These are phyloP conservation scores for Suhomyces prunicola DNA, from an alignment of 805 yeast genomes.

Conservation along the genomic window DNA sequence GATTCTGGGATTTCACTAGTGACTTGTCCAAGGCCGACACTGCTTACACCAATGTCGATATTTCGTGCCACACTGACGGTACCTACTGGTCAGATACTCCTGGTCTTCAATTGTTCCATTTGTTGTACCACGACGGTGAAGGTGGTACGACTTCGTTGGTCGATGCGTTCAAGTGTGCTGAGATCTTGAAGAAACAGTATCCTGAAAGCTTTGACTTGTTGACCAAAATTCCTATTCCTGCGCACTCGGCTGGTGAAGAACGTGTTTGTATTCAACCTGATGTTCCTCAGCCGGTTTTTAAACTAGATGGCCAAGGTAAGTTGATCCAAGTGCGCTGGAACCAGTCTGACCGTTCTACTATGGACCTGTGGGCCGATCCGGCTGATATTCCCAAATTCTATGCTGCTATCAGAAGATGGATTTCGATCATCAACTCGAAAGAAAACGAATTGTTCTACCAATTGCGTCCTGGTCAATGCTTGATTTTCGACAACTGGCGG, in stretches of 20 bases:
- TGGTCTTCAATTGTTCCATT: constrained; percentile 65
- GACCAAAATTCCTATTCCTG: constrained; percentile 52
- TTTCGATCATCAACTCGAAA: constrained; percentile 45
- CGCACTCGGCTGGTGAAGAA: constrained; percentile 74
- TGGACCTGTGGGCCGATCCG: constrained; percentile 48
- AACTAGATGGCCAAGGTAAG: constrained; percentile 48
- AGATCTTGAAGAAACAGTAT: constrained; percentile 39
- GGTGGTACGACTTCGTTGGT: constrained; percentile 70
- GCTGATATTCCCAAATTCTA: constrained; percentile 52
- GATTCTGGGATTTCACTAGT: constrained; percentile 75
- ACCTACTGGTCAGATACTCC: constrained; percentile 75
- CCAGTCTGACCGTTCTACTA: constrained; percentile 63
- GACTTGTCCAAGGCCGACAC: constrained; percentile 66
- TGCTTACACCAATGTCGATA: constrained; percentile 66
- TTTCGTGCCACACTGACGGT: constrained; percentile 68
- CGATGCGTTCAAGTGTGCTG: constrained; percentile 64
- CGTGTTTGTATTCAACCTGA: constrained; percentile 58
- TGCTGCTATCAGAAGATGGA: constrained; percentile 57
- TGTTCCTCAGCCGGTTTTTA: constrained; percentile 54
- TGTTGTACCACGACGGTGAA: constrained; percentile 57
- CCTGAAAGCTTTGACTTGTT: constrained; percentile 54
- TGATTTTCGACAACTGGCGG: constrained; percentile 73
- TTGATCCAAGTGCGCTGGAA: constrained; percentile 68
- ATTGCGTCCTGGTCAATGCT: constrained; percentile 60
- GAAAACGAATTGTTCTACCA: constrained; percentile 53